phyloP scores from a whole-genome alignment of 129 eudicot species.

The Heracleum sosnowskyi region DNA sequence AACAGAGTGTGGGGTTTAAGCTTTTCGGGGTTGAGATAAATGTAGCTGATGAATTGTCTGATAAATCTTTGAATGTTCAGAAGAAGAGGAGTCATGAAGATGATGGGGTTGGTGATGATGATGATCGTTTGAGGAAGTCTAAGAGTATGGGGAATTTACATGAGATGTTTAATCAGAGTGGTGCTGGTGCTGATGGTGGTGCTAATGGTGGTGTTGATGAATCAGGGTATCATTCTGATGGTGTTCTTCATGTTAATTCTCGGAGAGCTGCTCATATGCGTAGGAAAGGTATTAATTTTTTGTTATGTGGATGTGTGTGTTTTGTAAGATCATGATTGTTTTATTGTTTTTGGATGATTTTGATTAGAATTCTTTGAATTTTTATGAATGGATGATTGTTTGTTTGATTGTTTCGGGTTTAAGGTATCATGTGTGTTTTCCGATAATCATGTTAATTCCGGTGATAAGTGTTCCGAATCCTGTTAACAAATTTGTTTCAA shows the following conservation, averaged over 20 bases:
- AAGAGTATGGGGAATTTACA: slow-evolving; percentile 32
- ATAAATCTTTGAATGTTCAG: background rate
- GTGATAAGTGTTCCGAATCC: no score
- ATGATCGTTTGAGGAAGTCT: slow-evolving; percentile 18
- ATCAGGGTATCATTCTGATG: slow-evolving; percentile 34
- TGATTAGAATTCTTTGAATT: background rate
- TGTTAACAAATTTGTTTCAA: background rate
- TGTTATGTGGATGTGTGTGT: background rate
- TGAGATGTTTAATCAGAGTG: slow-evolving; percentile 9
- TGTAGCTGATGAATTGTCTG: background rate
- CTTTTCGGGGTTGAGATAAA: slow-evolving; percentile 39
- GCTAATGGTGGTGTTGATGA: background rate
- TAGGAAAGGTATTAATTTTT: slow-evolving; percentile 25
- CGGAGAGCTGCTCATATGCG: slow-evolving; percentile 8
- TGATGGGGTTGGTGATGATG: background rate
- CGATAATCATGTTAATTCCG: background rate
- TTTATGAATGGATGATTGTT: background rate
- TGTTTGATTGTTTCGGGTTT: background rate
- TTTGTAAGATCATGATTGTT: background rate
- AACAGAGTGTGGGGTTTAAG: slow-evolving; percentile 19
- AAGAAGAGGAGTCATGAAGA: slow-evolving; percentile 7
- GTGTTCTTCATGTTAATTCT: slow-evolving; percentile 8
- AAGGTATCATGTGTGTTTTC: background rate
- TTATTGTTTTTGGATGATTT: background rate
- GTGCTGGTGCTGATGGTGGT: background rate